Evolutionary conservation across 257 asterid genomes (phyloP).

Genomic region (Coffea eugenioides): DNA sequence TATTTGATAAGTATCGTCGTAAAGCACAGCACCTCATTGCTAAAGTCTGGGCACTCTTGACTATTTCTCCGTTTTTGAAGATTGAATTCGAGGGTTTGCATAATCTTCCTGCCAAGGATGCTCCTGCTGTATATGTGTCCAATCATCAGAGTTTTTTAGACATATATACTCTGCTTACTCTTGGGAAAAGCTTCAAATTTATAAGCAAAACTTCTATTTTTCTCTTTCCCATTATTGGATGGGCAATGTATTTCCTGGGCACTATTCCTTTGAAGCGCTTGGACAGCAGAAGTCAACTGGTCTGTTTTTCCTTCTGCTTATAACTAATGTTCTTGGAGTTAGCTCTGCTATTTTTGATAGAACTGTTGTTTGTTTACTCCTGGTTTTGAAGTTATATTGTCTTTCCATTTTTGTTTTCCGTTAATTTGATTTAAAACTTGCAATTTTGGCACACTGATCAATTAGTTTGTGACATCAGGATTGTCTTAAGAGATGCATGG

Average conservation of each 20-base stretch:
- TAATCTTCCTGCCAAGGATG: conserved; percentile 67
- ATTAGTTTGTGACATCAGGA: conserved; percentile 47
- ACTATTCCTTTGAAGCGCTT: conserved; percentile 89
- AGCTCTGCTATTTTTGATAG: conserved; percentile 8
- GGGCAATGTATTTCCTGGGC: conserved; percentile 97
- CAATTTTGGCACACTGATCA: conserved; percentile 14
- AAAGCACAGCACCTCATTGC: conserved; percentile 75
- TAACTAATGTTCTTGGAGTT: background rate
- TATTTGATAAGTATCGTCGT: conserved; percentile 77
- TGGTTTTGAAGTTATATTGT: background rate
- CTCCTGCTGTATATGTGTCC: conserved; percentile 90
- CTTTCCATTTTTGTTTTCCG: background rate
- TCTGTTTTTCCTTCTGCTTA: conserved; percentile 27
- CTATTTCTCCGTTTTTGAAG: conserved; percentile 70
- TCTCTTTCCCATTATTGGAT: conserved; percentile 86
- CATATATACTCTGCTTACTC: conserved; percentile 84
- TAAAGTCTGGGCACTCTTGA: conserved; percentile 66
- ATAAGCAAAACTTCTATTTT: conserved; percentile 94
- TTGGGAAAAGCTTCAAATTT: conserved; percentile 88
- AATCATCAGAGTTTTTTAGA: conserved; percentile 97
- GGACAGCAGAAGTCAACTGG: conserved; percentile 96
- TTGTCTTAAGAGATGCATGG: conserved; percentile 81
- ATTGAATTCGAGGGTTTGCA: conserved; percentile 78
- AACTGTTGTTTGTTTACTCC: background rate
- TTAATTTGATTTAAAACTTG: background rate